Evolutionary conservation across 768 basidiomycete genomes (phyloP).

Genomic region (Trametes cubensis): DNA sequence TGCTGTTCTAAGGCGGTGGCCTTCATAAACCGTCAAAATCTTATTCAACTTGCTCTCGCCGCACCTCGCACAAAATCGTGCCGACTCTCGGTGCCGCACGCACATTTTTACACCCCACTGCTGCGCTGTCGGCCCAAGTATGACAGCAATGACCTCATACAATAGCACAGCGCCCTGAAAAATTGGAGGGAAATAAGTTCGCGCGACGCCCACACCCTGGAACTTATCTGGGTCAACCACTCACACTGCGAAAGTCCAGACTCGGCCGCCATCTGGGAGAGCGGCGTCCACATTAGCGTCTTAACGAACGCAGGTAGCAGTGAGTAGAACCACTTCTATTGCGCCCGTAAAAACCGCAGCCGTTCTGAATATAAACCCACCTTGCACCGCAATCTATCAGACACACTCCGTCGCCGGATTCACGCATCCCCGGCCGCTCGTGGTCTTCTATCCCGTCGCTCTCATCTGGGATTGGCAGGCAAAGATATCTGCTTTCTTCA

Average conservation of each 20-base stretch:
- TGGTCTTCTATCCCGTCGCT: no score
- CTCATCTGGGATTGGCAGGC: not conserved
- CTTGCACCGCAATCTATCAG: no score
- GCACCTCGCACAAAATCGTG: no score
- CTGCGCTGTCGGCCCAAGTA: not conserved
- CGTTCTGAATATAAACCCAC: not conserved
- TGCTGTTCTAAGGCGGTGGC: not conserved
- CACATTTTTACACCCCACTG: not conserved
- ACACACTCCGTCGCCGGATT: no score
- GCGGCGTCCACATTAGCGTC: not conserved
- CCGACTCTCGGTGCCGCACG: no score
- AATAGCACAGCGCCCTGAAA: not conserved
- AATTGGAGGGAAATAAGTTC: not conserved
- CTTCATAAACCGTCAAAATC: no score
- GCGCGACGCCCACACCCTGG: not conserved
- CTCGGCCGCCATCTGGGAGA: not conserved
- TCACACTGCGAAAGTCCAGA: not conserved
- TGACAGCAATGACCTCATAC: slow-evolving; percentile 14
- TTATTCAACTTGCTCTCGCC: no score
- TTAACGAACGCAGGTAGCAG: no score
- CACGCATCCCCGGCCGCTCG: no score
- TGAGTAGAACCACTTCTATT: not conserved
- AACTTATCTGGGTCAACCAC: not conserved
- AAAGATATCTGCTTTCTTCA: not conserved
- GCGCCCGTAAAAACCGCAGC: not conserved